Evolutionary conservation across 1,284 basidiomycete genomes (phyloP), one percentile per base, ranked within the genome.

Genomic region (Gymnopus androsaceus): DNA sequence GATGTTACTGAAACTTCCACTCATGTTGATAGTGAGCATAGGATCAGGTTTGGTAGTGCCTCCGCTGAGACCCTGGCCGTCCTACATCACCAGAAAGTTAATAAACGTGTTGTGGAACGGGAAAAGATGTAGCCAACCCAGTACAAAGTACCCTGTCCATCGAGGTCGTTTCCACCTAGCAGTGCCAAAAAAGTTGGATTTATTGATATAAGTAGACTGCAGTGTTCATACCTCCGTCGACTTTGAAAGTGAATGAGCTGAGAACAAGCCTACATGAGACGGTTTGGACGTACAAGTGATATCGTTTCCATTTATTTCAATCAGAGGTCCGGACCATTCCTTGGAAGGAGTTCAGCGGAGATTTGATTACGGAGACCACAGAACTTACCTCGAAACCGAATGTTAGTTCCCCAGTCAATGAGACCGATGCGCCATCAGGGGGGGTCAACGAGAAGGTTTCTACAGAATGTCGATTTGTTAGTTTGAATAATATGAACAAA

Each of bases 281-380:
- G 28, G n/a, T 36, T 25, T 25, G 3, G 3, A 28, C 54, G 34
- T 12, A 56, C 54, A 56, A 12, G 54, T 56, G n/a, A 56, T 56
- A 30, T 56, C 40, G 21, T 56, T 56, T n/a, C 54, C 54, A 21
- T 42, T 31, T 4, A 56, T 40, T 14, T 33, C 25, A 40, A 56
- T 56, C 3, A 56, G 34, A 44, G 54, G 54, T 19, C 54, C 54
- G 7, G 30, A 47, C 54, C 54, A 56, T 28, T 50, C 40, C 54
- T 53, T 11, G 66, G 51, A 73, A 8, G n/a, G 21, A 3, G n/a
- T n/a, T n/a, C n/a, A n/a, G n/a, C 34, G 14, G 23, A 40, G 7
- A 17, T 21, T n/a, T 8, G 38, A 21, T 27, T 25, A 12, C 4
- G 40, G 14, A 28, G 5, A 33, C 12, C 11, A 7, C 17, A 17